Conservation (phyloP, 176 grass and related monocot species). For the Neostapfia colusana region DNA sequence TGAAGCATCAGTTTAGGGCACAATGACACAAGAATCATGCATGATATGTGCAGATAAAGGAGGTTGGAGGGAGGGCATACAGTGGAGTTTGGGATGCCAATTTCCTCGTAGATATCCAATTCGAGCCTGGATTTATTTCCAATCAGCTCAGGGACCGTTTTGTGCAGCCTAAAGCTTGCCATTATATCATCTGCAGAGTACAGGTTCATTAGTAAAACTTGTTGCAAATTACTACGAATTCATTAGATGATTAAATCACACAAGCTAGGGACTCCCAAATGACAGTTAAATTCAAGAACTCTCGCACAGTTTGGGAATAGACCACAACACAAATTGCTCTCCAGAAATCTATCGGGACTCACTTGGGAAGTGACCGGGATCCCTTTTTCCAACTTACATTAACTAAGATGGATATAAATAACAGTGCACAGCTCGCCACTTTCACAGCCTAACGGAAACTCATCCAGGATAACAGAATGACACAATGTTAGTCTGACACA, state of each 20-base stretch:
- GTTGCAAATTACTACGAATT: background rate
- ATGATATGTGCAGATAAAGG: slow-evolving; percentile 26
- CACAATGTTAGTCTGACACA: background rate
- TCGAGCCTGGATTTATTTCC: slow-evolving; percentile 66
- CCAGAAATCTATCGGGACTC: background rate
- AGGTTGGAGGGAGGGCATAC: slow-evolving; percentile 32
- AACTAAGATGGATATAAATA: background rate
- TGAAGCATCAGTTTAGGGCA: slow-evolving; percentile 8
- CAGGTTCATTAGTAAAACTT: background rate
- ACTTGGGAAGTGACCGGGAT: background rate
- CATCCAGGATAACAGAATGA: background rate
- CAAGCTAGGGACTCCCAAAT: background rate
- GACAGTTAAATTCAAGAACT: background rate
- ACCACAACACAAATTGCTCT: background rate
- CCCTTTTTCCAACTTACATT: background rate
- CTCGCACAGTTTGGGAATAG: background rate
- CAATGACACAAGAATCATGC: background rate
- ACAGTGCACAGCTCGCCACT: background rate
- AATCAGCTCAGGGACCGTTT: slow-evolving; percentile 54
- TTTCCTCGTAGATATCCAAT: slow-evolving; percentile 89
- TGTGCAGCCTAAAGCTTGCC: slow-evolving; percentile 86
- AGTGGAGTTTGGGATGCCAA: slow-evolving; percentile 77
- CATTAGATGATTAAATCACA: background rate
- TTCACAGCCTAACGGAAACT: too few species aligned
- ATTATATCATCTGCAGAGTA: slow-evolving; percentile 74